Evolutionary conservation across 805 yeast genomes (phyloP).

Genomic region (Debaryomyces castellii): DNA sequence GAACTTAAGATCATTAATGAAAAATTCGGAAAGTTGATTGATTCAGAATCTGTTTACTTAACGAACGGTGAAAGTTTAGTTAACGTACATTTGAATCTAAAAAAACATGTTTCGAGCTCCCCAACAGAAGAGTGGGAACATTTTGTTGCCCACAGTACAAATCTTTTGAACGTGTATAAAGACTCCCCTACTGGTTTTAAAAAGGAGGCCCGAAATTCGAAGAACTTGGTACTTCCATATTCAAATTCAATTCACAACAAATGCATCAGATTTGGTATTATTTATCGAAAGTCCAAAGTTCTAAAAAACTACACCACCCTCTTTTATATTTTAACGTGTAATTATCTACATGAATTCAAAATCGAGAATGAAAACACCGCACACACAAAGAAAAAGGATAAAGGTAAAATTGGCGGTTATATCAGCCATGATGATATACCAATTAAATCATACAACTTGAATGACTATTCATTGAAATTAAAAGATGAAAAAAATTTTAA

Average conservation of each 20-base stretch:
- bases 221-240: conserved; percentile 34
- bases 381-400: conserved; percentile 13
- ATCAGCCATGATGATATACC: conserved; percentile 42
- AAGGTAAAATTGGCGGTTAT: conserved; percentile 39
- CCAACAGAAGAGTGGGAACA: conserved; percentile 37
- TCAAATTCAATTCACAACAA: conserved; percentile 37
- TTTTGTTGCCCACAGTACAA: conserved; percentile 39
- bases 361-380: conserved; percentile 21
- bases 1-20: conserved; percentile 34
- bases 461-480: conserved; percentile 30
- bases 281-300: conserved; percentile 42
- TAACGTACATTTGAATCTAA: conserved; percentile 24
- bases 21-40: conserved; percentile 29
- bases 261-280: conserved; percentile 38
- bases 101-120: conserved; percentile 22
- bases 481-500: conserved; percentile 35
- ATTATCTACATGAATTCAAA: conserved; percentile 43
- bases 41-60: conserved; percentile 20
- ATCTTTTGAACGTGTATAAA: conserved; percentile 53
- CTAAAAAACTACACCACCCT: conserved; percentile 37
- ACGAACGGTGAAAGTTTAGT: conserved; percentile 8
- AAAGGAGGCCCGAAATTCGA: conserved; percentile 45
- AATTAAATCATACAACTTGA: conserved; percentile 40
- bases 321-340: conserved; percentile 42
- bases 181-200: conserved; percentile 47